Percentiles rank a stretch among this genome's conserved stretches.
Evolutionary conservation across 495 filamentous ascomycete species (phyloP).

Genomic region (Aspergillus funiculosus): DNA sequence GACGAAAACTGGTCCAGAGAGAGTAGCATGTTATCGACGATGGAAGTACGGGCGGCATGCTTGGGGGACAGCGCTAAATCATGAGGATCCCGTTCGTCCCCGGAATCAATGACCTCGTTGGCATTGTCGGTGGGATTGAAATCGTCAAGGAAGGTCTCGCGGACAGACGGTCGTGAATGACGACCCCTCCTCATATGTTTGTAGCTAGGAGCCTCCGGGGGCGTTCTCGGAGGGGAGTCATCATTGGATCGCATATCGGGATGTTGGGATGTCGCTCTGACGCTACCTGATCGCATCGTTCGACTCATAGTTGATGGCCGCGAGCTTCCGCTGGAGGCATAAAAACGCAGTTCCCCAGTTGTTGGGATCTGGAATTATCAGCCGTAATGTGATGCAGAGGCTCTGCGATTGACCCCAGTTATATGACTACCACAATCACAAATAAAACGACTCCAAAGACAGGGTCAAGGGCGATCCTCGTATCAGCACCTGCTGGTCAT

Average conservation of each 20-base stretch:
- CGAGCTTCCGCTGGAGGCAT: neutral
- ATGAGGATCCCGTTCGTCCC: slow-evolving; percentile 69
- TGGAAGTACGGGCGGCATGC: slow-evolving; percentile 73
- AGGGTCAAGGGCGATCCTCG: slow-evolving; percentile 7
- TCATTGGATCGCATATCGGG: slow-evolving; percentile 18
- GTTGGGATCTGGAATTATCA: neutral
- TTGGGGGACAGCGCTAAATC: slow-evolving; percentile 73
- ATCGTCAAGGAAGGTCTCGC: slow-evolving; percentile 49
- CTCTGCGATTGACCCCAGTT: neutral
- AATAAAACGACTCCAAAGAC: neutral
- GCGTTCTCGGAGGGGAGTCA: slow-evolving; percentile 43
- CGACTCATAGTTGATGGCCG: slow-evolving; percentile 10
- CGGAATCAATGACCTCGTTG: slow-evolving; percentile 38
- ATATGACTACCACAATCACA: neutral
- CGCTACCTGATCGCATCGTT: slow-evolving; percentile 18
- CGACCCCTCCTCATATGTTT: slow-evolving; percentile 28
- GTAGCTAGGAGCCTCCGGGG: slow-evolving; percentile 32
- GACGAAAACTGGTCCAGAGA: slow-evolving; percentile 77
- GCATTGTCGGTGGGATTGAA: slow-evolving; percentile 37
- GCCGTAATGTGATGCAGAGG: neutral
- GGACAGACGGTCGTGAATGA: slow-evolving; percentile 33
- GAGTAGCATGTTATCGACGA: slow-evolving; percentile 87
- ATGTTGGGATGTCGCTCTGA: slow-evolving; percentile 33
- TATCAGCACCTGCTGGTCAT: slow-evolving; percentile 18
- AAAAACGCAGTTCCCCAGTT: slow-evolving; percentile 4